Evolutionary conservation across 176 grass and related monocot genomes (phyloP), one percentile per base, ranked within the genome.

Genomic region (Sorghum bicolor): DNA sequence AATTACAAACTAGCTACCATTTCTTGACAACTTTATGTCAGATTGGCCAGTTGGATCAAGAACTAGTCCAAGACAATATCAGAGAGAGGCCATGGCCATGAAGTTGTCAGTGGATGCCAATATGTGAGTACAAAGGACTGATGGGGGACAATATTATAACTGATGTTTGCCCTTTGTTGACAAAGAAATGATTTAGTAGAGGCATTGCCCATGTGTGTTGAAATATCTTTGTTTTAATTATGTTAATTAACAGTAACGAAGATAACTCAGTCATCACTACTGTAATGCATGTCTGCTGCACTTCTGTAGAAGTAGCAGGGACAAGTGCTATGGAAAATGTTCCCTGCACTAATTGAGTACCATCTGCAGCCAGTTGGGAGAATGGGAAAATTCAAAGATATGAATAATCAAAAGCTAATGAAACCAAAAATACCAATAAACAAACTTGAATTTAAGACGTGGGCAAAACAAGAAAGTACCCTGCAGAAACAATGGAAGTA

Each of bases 401-500:
- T 75, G 70, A 31, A 63, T 75, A 19, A 40, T 80, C 41, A 85
- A 62, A 74, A 80, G 64, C 25, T 75, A 80, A 84, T 36, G 64
- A 15, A 44, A 80, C 22, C 16, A 19, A 67, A 48, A 15, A 15
- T 26, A 74, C 28, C 22, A 15, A 44, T 75, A 58, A 62, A 58
- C 6, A 70, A 70, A 71, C 32, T 70, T 70, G 19, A 81, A 77
- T 37, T 67, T 67, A 84, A 69, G 65, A 48, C 5, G 43, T 52
- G 70, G 32, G 71, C 1, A 70, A 89, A 70, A 70, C 34, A 75
- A 62, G 77, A 44, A 83, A 78, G 24, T 72, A 72, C 41, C 71
- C 78, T 77, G 65, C 53, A 80, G 64, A 84, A 84, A 80, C 29
- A 80, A 38, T 45, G 36, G 47, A 89, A 70, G 62, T 70, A 67